Evolutionary conservation across 1,284 basidiomycete genomes (phyloP).

Genomic region (Lignosus rhinocerotis): DNA sequence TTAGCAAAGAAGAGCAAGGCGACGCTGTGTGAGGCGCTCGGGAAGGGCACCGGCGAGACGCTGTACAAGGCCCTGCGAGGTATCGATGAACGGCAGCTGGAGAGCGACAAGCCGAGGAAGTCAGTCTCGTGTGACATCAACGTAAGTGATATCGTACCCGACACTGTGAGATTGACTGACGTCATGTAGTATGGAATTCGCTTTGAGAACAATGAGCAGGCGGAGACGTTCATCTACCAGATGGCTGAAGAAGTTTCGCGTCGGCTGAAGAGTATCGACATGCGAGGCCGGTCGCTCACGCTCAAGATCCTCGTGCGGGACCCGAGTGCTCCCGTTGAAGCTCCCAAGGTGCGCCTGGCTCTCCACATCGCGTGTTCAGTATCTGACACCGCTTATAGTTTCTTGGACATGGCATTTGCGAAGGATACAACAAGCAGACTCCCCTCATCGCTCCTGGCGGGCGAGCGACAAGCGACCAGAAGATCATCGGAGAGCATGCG

Average conservation of each 20-base stretch:
- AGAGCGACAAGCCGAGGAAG: slow-evolving; percentile 83
- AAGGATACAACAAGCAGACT: slow-evolving; percentile 77
- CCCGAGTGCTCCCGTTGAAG: slow-evolving; percentile 84
- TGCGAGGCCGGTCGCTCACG: slow-evolving; percentile 74
- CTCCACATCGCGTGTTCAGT: neutral
- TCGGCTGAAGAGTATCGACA: slow-evolving; percentile 65
- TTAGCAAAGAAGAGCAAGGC: slow-evolving; percentile 61
- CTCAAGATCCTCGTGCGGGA: slow-evolving; percentile 90
- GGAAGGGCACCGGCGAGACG: slow-evolving; percentile 82
- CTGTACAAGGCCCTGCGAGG: slow-evolving; percentile 85
- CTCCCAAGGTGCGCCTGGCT: slow-evolving; percentile 72
- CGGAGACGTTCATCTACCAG: slow-evolving; percentile 73
- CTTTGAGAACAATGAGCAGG: slow-evolving; percentile 82
- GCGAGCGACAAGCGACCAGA: slow-evolving; percentile 71
- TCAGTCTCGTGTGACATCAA: slow-evolving; percentile 92
- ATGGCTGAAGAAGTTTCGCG: slow-evolving; percentile 78
- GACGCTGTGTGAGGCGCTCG: slow-evolving; percentile 72
- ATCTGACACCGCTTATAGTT: slow-evolving; percentile 53
- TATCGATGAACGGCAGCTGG: slow-evolving; percentile 77
- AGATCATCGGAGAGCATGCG: slow-evolving; percentile 75
- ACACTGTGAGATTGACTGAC: slow-evolving; percentile 14
- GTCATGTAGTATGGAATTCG: slow-evolving; percentile 86
- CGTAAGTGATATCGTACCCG: slow-evolving; percentile 47
- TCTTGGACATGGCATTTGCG: slow-evolving; percentile 89
- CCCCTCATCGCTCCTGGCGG: slow-evolving; percentile 60